Base-by-base conservation (phyloP, 2,329 filamentous ascomycete species). In the Monilinia polystroma region DNA sequence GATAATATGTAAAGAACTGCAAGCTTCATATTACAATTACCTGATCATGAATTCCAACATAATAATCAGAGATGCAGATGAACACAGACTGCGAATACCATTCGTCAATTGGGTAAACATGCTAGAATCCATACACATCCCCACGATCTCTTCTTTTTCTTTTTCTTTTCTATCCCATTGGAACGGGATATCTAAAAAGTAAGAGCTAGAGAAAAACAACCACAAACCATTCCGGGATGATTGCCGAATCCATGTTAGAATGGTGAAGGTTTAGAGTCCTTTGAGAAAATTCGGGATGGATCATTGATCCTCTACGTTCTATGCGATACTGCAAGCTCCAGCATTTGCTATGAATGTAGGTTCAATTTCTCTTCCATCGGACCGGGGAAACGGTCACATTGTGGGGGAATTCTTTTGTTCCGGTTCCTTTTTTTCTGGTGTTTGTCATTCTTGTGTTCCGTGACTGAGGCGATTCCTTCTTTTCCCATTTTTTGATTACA, bases 271-370 rank as follows among this genome's bases (percentile, higher is more conserved):
- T 26, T 51, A 23, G 20, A 38, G 38, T 60, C 29, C 58, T 60
- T 60, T 29, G 58, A 60, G 58, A 51, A 60, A 35, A 51, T 51
- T 60, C 58, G 29, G 45, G 29, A 51, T 29, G 58, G 58, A 60
- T 60, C 58, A 60, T 51, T 38, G 49, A 51, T 29, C 57, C 26
- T 60, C 45, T 60, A 60, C 20, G 29, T 32, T 60, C 16, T 32
- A 32, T 23, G 23, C 56, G n/a, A 26, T 32, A 47, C 56, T 47
- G 4, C 14, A 45, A 58, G 23, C 56, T 47, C 18, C 23, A 29
- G 55, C 55, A 7, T 58, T 26, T 7, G 29, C 38, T 7, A 41
- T 12, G 1, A 41, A 47, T 23, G 26, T 23, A 45, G 43, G 43
- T 20, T 47, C 23, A n/a, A n/a, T 18, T 10, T 38, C 10, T 14